These are phyloP conservation scores for Cicer bijugum DNA, from an alignment of 306 rosid genomes.

Conservation along the genomic window DNA sequence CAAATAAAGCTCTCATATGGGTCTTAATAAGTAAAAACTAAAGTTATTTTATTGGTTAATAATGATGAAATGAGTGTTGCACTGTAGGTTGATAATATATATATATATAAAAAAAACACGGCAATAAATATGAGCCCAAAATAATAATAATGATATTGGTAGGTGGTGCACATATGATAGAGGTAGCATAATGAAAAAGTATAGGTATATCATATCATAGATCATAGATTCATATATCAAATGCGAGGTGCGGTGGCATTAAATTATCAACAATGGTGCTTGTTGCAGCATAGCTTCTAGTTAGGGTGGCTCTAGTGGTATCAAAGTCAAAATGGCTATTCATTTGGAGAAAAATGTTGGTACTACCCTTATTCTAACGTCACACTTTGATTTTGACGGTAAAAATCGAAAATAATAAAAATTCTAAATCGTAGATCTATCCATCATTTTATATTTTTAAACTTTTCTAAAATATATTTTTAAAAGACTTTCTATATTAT, in stretches of 20 bases:
- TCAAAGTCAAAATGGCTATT: not conserved
- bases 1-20: no score
- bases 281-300: not conserved
- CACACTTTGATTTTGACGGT: conserved; percentile 1
- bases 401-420: no score
- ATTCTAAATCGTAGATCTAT: no score
- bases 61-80: not conserved
- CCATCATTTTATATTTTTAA: no score
- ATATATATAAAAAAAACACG: no score
- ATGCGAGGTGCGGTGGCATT: conserved; percentile 16
- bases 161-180: conserved; percentile 1
- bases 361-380: not conserved
- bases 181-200: not conserved
- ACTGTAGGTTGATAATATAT: not conserved
- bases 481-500: no score
- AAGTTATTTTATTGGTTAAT: no score
- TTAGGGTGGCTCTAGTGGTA: conserved; percentile 23
- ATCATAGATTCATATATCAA: not conserved
- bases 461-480: no score
- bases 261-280: not conserved
- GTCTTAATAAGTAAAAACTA: no score
- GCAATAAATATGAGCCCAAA: no score
- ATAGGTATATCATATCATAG: not conserved
- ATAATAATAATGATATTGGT: not conserved
- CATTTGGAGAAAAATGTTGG: not conserved